phyloP scores from a whole-genome alignment of 345 rosid species.

The Lumnitzera racemosa region DNA sequence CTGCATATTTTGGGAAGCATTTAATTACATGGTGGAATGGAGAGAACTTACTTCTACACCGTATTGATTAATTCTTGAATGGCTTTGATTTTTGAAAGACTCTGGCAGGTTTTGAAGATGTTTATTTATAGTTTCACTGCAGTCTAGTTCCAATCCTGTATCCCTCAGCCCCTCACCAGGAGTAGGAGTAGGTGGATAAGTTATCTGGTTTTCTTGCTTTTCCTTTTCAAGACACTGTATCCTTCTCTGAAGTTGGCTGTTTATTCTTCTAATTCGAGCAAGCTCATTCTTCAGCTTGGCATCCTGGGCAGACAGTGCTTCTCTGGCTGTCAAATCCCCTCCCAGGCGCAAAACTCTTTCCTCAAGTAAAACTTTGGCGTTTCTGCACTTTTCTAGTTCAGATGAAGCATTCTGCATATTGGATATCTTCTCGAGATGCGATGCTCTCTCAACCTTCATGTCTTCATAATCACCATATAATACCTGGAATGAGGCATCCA shows the following conservation, averaged over 20 bases:
- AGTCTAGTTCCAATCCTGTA: constrained; percentile 11
- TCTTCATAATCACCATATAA: constrained; percentile 43
- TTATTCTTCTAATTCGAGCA: constrained; percentile 43
- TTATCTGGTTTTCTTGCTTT: constrained; percentile 33
- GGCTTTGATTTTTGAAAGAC: no score
- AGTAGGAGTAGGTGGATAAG: constrained; percentile 24
- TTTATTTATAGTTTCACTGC: neutral
- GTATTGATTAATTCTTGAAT: no score
- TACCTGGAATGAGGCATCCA: constrained; percentile 48
- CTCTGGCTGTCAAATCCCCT: constrained; percentile 62
- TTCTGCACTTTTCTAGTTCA: constrained; percentile 38
- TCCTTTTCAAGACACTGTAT: constrained; percentile 41
- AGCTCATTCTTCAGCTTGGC: constrained; percentile 52
- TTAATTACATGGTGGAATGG: neutral
- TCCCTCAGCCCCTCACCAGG: constrained; percentile 21
- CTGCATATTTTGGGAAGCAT: neutral
- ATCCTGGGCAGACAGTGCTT: constrained; percentile 44
- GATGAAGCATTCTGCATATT: constrained; percentile 31
- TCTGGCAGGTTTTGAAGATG: no score
- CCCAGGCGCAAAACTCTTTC: constrained; percentile 56
- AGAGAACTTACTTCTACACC: constrained; percentile 3
- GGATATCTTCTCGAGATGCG: constrained; percentile 24
- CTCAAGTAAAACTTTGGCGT: constrained; percentile 42
- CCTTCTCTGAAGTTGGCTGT: constrained; percentile 46
- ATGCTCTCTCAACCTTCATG: constrained; percentile 29